Percentiles rank a stretch among this genome's conserved stretches.
These are phyloP conservation scores for Malus sylvestris DNA, from an alignment of 306 rosid species.

Conservation along the genomic window DNA sequence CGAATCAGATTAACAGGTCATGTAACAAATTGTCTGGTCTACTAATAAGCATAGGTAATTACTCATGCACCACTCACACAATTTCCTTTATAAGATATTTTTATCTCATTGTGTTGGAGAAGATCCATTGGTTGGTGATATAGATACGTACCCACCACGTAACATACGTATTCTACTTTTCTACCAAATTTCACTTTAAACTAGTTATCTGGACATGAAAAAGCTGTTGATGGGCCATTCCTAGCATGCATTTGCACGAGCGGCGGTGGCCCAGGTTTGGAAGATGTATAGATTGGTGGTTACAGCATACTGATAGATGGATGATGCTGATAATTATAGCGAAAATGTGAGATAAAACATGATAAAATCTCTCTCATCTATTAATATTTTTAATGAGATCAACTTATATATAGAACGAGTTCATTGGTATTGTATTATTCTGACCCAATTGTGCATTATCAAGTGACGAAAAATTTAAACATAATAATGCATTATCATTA, in stretches of 20 bases:
- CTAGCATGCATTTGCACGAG: constrained; percentile 72
- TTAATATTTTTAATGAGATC: no score
- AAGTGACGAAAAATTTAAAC: no score
- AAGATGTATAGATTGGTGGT: constrained; percentile 29
- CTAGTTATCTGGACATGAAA: constrained; percentile 21
- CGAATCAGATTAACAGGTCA: no score
- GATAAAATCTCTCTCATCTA: no score
- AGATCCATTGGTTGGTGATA: constrained; percentile 17
- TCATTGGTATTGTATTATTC: no score
- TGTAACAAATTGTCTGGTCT: no score
- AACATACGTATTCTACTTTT: not conserved
- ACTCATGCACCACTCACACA: not conserved
- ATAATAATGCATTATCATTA: no score
- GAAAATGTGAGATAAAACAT: not conserved
- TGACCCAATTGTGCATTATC: no score
- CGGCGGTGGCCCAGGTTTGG: constrained; percentile 49
- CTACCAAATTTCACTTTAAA: not conserved
- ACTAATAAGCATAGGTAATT: no score
- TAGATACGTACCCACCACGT: not conserved
- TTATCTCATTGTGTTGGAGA: not conserved
- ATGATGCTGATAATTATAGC: not conserved
- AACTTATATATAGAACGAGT: no score
- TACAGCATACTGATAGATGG: constrained; percentile 5
- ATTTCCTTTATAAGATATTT: not conserved
- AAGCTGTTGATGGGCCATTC: constrained; percentile 37